Evolutionary conservation across 129 eudicot species (phyloP), one percentile per base, ranked within the genome.

Genomic region (Oenanthe sinensis): DNA sequence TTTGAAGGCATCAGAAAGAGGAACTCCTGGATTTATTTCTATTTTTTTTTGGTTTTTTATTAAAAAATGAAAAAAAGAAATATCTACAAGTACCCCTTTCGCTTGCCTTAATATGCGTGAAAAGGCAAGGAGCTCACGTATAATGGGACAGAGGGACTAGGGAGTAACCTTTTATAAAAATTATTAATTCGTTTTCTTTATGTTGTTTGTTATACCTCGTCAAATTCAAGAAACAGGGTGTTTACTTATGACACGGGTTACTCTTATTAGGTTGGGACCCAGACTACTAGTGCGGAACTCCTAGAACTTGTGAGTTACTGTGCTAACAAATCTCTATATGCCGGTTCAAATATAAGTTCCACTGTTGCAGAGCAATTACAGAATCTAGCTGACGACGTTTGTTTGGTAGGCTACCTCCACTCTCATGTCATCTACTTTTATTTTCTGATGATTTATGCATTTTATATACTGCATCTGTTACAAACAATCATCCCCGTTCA

Each of bases 261-360:
- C 79, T 73, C 75, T 77, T 85, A 85, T 74, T 91, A 95, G 99
- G 86, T 71, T 33, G 87, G 83, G 37, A 75, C 42, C 67, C 85
- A 83, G 75, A 82, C 78, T 52, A 50, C 78, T 60, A 40, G 73
- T 45, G 26, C 46, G 62, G 89, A 91, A 20, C 84, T 90, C 83
- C 71, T 88, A 78, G 91, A 90, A 75, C 87, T 91, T 70, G 88
- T 81, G 20, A 75, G 75, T 39, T 87, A 87, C 78, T 87, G 93
- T 84, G 94, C 96, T 80, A 83, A 80, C 79, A 91, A 87, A 82
- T 91, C 93, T 79, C 87, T 86, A 45, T 75, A 78, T 74, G 82
- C 91, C 76, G 46, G 80, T 42, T 7, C 45, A 54, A 75, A 79
- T 75, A 58, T 88, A 52, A 78, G 88, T 74, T 69, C 15, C 71